Evolutionary conservation across 2,329 filamentous ascomycete genomes (phyloP).

Genomic region (Ceratocystis papillata): DNA sequence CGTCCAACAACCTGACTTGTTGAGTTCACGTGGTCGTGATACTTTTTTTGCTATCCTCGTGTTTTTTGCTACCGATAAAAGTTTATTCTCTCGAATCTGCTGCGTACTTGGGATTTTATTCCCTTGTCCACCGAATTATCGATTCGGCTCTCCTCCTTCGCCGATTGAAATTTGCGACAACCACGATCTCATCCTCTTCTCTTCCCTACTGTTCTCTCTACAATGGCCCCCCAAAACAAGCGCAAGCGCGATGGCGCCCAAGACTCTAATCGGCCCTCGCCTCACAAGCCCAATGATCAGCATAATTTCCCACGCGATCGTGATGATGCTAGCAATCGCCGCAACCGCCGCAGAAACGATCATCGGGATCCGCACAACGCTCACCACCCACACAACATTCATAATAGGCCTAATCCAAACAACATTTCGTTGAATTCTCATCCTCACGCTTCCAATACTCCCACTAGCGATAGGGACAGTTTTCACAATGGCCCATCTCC

Average conservation of each 20-base stretch:
- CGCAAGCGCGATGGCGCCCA: constrained; percentile 42
- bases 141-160: not conserved
- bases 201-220: constrained; percentile 26
- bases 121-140: not conserved
- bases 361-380: constrained; percentile 44
- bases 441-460: not conserved
- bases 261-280: constrained; percentile 43
- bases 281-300: constrained; percentile 51
- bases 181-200: not conserved
- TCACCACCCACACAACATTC: constrained; percentile 30
- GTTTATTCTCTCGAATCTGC: not conserved
- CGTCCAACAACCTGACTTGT: too few species aligned
- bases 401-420: constrained; percentile 30
- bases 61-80: constrained; percentile 1
- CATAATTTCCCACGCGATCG: constrained; percentile 48
- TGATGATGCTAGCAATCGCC: constrained; percentile 35
- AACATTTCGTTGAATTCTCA: not conserved
- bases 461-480: constrained; percentile 14
- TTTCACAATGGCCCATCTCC: constrained; percentile 18
- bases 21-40: not conserved
- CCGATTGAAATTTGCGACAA: constrained; percentile 15
- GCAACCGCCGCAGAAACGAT: constrained; percentile 38
- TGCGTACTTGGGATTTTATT: not conserved
- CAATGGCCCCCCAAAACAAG: constrained; percentile 52
- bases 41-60: not conserved